Conservation (phyloP, 805 yeast genomes). For the Kuraishia borneana region DNA sequence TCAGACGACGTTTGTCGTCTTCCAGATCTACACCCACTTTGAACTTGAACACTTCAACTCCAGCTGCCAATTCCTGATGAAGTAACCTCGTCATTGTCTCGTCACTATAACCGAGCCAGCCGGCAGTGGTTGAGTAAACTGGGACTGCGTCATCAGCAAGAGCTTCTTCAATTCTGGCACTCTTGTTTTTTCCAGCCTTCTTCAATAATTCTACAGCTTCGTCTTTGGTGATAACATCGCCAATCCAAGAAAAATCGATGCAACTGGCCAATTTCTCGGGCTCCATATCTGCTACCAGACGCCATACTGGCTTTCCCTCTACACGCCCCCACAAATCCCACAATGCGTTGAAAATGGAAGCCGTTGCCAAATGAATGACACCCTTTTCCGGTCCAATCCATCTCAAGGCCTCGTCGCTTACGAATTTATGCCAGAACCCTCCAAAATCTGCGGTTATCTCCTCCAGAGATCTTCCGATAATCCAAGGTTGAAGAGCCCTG, state of each 20-base stretch:
- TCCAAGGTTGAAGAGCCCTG: slow-evolving; percentile 21
- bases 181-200: slow-evolving; percentile 18
- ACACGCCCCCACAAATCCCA: slow-evolving; percentile 32
- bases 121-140: slow-evolving; percentile 31
- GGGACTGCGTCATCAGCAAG: slow-evolving; percentile 23
- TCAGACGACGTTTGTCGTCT: slow-evolving; percentile 22
- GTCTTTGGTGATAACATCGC: slow-evolving; percentile 28
- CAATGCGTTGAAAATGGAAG: slow-evolving; percentile 27
- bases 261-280: slow-evolving; percentile 27
- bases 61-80: slow-evolving; percentile 20
- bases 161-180: slow-evolving; percentile 20
- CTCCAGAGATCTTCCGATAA: slow-evolving; percentile 7
- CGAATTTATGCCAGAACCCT: slow-evolving; percentile 27
- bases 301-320: slow-evolving; percentile 27
- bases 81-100: slow-evolving; percentile 24
- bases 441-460: slow-evolving; percentile 23
- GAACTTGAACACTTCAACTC: slow-evolving; percentile 26
- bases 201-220: slow-evolving; percentile 23
- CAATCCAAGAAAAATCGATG: slow-evolving; percentile 28
- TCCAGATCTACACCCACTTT: slow-evolving; percentile 26
- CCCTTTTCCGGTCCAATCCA: slow-evolving; percentile 37
- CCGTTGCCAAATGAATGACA: slow-evolving; percentile 27
- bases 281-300: slow-evolving; percentile 26
- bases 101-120: slow-evolving; percentile 31
- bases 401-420: slow-evolving; percentile 26